Evolutionary conservation across 225 moss, liverwort and hornwort genomes (phyloP), one percentile per base, ranked within the genome.

Genomic region (Sphagnum contortum): DNA sequence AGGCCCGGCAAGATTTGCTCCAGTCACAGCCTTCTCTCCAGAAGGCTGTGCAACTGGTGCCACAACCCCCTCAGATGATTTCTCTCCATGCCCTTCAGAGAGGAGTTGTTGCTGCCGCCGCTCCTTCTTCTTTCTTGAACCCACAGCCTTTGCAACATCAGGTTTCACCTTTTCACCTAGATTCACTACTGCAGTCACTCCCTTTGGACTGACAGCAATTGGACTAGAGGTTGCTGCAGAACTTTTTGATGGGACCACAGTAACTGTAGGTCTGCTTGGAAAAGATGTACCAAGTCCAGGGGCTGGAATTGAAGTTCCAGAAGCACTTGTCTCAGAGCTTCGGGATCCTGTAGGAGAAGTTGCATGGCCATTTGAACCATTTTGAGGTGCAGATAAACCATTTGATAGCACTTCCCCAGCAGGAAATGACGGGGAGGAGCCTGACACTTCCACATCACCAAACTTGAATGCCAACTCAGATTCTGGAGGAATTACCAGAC

Each of bases 381-480:
- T 76, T 48, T 66, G 55, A 62, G 69, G 12, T 46, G 66, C 61
- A 55, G 67, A 48, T 48, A 73, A 55, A 47, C 69, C 87, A 60
- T 85, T 78, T 57, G 78, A 67, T 50, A 72, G 12, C 55, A 72
- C n/a, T 48, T 79, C 79, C 64, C 56, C 70, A 9, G 68, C 63
- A 51, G 80, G 68, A 50, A 56, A 59, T 59, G 77, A 68, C 1
- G 29, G 29, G 67, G 44, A 61, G 45, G 87, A 76, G 59, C 83
- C 83, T 59, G 93, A 79, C 64, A 81, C 71, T 72, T 98, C 96
- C 61, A 98, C 81, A 72, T 92, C 96, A 67, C 96, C 96, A 71
- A 98, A 98, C 76, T 89, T 89, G 57, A 92, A 81, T 50, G 69
- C 82, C 51, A 73, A 4, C 44, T 49, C 63, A 44, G 86, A 76